Evolutionary conservation across 1,139 yeast species (phyloP), one percentile per base, ranked within the genome.

Genomic region (Geotrichum fermentans): DNA sequence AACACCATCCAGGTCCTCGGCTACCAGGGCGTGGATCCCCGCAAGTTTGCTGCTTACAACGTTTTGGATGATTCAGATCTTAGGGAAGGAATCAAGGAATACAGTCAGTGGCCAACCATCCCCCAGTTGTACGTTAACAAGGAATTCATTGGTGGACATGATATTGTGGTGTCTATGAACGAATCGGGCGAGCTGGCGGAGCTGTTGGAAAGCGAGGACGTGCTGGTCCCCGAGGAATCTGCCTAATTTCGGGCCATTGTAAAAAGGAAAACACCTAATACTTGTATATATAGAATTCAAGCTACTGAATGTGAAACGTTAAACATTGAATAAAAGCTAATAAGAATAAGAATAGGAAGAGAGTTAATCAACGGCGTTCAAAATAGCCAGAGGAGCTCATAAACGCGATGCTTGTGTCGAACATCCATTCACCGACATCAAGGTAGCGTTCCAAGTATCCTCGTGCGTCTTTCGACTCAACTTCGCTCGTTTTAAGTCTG

Each of bases 61-160:
- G 98, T 94, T 0, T 74, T 94, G 58, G 98, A 92, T 68, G 98
- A 94, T 65, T 80, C 85, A 3, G 97, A 92, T 61, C 77, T 94
- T 56, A 84, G 98, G 70, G 73, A 75, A 42, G 98, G 97, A 17
- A 88, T 92, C 63, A 94, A 94, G 71, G 98, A 94, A 66, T 92
- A 79, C 70, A 82, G 94, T 58, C 83, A 86, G 56, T 94, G 98
- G 98, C 96, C 96, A 52, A 87, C 96, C 10, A 84, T 87, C 52
- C 92, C 92, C 16, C 79, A 75, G 63, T 65, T 75, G 16, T 75
- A 75, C 56, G 69, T 75, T 49, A 73, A 74, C 59, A 69, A 81
- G 61, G 98, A 94, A 63, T 94, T 94, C 66, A 77, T 94, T 49
- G 99, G 99, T 45, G 99, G 99, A 2, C 94, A 97, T 70, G 99